Conservation (phyloP, 2,329 filamentous ascomycete genomes). For the Alternaria burnsii region DNA sequence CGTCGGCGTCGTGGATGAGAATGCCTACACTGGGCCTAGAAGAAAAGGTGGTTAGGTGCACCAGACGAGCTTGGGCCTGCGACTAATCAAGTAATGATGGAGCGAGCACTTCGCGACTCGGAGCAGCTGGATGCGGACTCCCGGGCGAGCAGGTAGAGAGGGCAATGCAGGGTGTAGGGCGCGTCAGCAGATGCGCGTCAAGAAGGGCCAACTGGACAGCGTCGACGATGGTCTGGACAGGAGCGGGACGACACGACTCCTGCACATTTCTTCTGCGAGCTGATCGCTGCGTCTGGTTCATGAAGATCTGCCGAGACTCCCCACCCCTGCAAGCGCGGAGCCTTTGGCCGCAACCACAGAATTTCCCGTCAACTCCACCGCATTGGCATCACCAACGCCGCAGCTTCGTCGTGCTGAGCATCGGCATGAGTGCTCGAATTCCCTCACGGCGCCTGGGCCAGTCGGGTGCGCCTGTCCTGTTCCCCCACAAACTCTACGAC, state of each 20-base stretch:
- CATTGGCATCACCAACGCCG: constrained; percentile 26
- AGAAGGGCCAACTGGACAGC: constrained; percentile 1
- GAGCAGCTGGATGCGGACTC: constrained; percentile 15
- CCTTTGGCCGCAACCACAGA: constrained; percentile 23
- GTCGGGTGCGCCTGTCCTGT: constrained; percentile 60
- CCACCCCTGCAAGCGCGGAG: constrained; percentile 19
- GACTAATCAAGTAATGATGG: constrained; percentile 36
- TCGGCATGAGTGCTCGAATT: constrained; percentile 70
- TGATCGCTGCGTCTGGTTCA: constrained; percentile 22
- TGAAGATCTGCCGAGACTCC: constrained; percentile 21
- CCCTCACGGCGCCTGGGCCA: constrained; percentile 68
- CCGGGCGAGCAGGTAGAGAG: neutral
- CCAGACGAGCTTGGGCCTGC: constrained; percentile 33
- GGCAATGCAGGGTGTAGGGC: neutral
- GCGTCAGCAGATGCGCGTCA: constrained; percentile 7
- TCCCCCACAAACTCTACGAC: neutral
- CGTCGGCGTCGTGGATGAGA: constrained; percentile 24
- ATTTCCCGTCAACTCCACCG: constrained; percentile 24
- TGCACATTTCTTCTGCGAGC: constrained; percentile 21
- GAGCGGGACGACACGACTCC: constrained; percentile 15
- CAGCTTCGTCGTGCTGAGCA: constrained; percentile 36
- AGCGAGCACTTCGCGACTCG: constrained; percentile 22
- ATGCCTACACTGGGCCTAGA: constrained; percentile 21
- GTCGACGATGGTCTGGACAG: constrained; percentile 4
- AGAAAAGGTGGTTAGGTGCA: constrained; percentile 36